These are phyloP conservation scores for Cutaneotrichosporon cyanovorans DNA, from an alignment of 1,284 basidiomycete genomes.

Conservation along the genomic window DNA sequence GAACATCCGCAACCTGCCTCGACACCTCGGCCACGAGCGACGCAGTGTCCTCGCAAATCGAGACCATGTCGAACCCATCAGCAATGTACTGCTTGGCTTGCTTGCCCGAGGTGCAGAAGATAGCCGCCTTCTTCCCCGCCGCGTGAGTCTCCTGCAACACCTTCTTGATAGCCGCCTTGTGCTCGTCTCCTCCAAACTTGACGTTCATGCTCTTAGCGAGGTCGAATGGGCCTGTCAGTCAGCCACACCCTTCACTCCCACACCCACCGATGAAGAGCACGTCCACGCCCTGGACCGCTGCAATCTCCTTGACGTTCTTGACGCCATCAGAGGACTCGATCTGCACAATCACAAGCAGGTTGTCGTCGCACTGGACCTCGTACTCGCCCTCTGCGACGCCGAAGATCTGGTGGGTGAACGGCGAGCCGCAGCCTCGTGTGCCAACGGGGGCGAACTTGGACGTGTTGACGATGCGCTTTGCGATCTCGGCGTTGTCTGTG, in stretches of 20 bases:
- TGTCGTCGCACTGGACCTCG: constrained; percentile 26
- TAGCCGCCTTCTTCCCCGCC: constrained; percentile 31
- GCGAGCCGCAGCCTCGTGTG: constrained; percentile 32
- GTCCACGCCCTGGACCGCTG: constrained; percentile 30
- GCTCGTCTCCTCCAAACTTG: constrained; percentile 14
- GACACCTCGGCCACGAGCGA: constrained; percentile 6
- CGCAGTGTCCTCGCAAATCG: constrained; percentile 26
- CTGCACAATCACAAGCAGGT: constrained; percentile 34
- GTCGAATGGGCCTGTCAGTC: constrained; percentile 36
- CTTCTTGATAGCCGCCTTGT: constrained; percentile 30
- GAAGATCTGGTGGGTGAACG: constrained; percentile 33
- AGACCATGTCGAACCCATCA: constrained; percentile 32
- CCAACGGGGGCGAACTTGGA: constrained; percentile 28
- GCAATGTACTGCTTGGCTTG: constrained; percentile 23
- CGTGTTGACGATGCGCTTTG: constrained; percentile 21
- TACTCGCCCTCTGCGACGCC: constrained; percentile 31
- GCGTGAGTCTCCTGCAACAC: constrained; percentile 29
- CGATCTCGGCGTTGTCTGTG: constrained; percentile 4
- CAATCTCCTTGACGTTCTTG: constrained; percentile 38
- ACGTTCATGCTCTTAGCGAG: constrained; percentile 30
- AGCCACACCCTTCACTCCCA: not conserved
- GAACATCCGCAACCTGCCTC: constrained; percentile 4
- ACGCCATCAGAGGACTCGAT: constrained; percentile 36
- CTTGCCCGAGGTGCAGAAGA: constrained; percentile 24
- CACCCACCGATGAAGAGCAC: constrained; percentile 8